Percentiles rank a stretch among this genome's conserved stretches.
These are phyloP conservation scores for Ceratocystis variospora DNA, from an alignment of 2,329 filamentous ascomycete species.

Conservation along the genomic window DNA sequence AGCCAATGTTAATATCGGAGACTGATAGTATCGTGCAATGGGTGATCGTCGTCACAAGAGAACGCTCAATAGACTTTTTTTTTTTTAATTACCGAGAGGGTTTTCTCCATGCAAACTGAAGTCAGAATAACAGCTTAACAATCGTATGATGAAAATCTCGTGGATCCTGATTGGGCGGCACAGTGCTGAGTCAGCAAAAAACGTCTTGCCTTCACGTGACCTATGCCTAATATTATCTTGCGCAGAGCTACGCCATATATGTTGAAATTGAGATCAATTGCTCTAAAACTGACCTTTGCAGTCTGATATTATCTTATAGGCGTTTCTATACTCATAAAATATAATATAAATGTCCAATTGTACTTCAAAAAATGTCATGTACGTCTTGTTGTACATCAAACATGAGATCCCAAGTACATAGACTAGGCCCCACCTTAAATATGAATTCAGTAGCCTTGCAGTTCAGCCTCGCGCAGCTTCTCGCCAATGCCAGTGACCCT, in stretches of 20 bases:
- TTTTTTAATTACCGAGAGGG: slow-evolving; percentile 9
- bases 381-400: neutral
- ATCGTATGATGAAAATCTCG: slow-evolving; percentile 19
- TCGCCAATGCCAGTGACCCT: neutral
- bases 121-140: slow-evolving; percentile 6
- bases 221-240: neutral
- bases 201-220: slow-evolving; percentile 12
- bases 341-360: too few relatives aligned
- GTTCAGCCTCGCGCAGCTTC: slow-evolving; percentile 7
- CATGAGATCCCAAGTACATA: neutral
- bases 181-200: slow-evolving; percentile 14
- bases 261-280: neutral
- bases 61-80: neutral
- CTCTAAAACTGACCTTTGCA: too few relatives aligned
- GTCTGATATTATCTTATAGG: too few relatives aligned
- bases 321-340: too few relatives aligned
- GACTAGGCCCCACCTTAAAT: neutral
- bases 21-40: neutral
- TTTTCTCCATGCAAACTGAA: slow-evolving; percentile 7
- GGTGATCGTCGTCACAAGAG: slow-evolving; percentile 1
- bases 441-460: slow-evolving; percentile 8
- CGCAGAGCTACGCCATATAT: neutral
- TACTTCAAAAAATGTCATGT: neutral
- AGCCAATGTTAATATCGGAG: neutral
- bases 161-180: slow-evolving; percentile 15